Conservation (phyloP, 805 yeast species). For the Diddensiella caesifluorescens region DNA sequence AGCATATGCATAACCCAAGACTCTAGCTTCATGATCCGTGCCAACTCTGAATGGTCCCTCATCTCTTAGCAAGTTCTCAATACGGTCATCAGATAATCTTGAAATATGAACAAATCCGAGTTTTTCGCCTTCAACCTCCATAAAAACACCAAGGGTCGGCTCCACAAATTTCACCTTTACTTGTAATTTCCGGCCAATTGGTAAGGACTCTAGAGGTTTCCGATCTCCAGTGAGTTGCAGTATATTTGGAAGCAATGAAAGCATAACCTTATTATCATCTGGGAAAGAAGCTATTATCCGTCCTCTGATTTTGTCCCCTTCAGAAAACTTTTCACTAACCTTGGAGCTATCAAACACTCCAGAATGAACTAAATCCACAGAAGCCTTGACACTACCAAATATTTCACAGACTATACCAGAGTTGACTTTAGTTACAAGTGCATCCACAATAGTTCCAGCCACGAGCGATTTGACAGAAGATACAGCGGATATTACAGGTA, state of each 20-base stretch:
- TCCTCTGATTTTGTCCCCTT: slow-evolving; percentile 65
- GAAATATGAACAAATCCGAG: slow-evolving; percentile 78
- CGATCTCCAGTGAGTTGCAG: slow-evolving; percentile 32
- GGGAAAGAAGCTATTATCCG: slow-evolving; percentile 54
- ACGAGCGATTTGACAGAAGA: slow-evolving; percentile 73
- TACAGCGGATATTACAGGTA: slow-evolving; percentile 46
- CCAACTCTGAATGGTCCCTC: slow-evolving; percentile 47
- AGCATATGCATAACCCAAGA: slow-evolving; percentile 58
- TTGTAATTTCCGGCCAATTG: slow-evolving; percentile 63
- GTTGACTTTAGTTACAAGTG: slow-evolving; percentile 55
- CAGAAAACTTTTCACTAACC: slow-evolving; percentile 56
- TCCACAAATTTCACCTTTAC: slow-evolving; percentile 55
- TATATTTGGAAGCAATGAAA: slow-evolving; percentile 60
- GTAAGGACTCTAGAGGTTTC: slow-evolving; percentile 57
- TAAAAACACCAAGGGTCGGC: slow-evolving; percentile 32
- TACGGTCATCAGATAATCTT: slow-evolving; percentile 43
- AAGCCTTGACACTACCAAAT: slow-evolving; percentile 69
- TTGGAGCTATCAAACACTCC: slow-evolving; percentile 39
- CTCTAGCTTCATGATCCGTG: slow-evolving; percentile 68
- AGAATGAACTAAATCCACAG: slow-evolving; percentile 63
- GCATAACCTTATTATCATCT: slow-evolving; percentile 53
- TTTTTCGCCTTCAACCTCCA: slow-evolving; percentile 45
- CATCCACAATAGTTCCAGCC: slow-evolving; percentile 81
- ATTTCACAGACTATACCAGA: slow-evolving; percentile 69
- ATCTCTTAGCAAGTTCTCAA: slow-evolving; percentile 28